These are phyloP conservation scores for Candida germanica DNA, from an alignment of 805 yeast genomes.

Conservation along the genomic window DNA sequence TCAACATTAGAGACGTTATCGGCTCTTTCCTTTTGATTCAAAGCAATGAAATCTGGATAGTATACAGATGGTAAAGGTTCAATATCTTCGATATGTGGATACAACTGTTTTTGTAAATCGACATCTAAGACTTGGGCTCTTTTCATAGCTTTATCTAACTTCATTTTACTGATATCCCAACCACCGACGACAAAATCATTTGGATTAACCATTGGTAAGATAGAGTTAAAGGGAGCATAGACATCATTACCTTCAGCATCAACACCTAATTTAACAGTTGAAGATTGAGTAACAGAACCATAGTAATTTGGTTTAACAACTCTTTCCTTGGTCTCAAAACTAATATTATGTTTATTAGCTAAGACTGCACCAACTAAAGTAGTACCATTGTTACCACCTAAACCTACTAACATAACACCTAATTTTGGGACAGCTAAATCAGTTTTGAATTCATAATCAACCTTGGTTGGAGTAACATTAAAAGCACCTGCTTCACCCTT, in stretches of 20 bases:
- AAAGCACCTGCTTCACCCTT: conserved; percentile 49
- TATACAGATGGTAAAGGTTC: conserved; percentile 82
- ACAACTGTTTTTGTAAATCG: conserved; percentile 75
- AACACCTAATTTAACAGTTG: conserved; percentile 86
- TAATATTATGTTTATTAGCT: conserved; percentile 77
- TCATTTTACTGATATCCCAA: conserved; percentile 83
- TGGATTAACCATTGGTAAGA: conserved; percentile 86
- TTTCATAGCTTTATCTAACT: conserved; percentile 73
- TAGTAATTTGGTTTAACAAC: conserved; percentile 72
- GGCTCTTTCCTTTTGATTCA: conserved; percentile 90
- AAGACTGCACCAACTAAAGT: conserved; percentile 81
- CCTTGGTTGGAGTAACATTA: conserved; percentile 65
- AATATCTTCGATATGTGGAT: conserved; percentile 55
- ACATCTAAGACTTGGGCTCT: conserved; percentile 86
- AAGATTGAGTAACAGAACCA: conserved; percentile 92
- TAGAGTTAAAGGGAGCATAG: conserved; percentile 86
- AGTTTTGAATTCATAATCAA: conserved; percentile 81
- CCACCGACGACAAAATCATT: conserved; percentile 89
- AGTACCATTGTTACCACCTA: conserved; percentile 96
- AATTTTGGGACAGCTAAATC: conserved; percentile 79
- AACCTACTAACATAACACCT: conserved; percentile 87
- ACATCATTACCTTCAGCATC: conserved; percentile 79
- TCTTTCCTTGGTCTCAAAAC: conserved; percentile 82
- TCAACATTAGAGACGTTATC: conserved; percentile 72
- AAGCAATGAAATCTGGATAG: conserved; percentile 95